Percentiles rank a stretch among this genome's conserved stretches.
Conservation (phyloP, 2,329 filamentous ascomycete species). For the Colletotrichum caudatum region DNA sequence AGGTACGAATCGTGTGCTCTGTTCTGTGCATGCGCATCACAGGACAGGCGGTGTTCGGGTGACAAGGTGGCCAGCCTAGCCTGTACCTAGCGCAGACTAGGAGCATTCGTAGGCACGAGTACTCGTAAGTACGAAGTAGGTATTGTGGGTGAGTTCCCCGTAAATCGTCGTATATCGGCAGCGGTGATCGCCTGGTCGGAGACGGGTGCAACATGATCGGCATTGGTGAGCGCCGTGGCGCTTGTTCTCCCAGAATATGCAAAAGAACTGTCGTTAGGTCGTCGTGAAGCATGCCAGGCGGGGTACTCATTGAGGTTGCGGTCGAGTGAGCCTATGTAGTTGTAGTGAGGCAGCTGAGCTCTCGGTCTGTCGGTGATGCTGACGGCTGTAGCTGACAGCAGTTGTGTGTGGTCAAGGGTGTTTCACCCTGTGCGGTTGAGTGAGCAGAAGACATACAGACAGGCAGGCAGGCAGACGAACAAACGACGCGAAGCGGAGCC, state of each 20-base stretch:
- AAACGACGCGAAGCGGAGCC: not conserved
- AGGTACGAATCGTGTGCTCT: no score
- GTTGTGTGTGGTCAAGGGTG: not conserved
- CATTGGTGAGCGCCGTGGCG: conserved; percentile 14
- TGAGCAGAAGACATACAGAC: no score
- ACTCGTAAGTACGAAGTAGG: no score
- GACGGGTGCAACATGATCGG: conserved; percentile 22
- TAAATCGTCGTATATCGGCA: conserved; percentile 35
- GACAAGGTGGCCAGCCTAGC: no score
- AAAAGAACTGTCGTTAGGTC: not conserved
- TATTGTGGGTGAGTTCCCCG: not conserved
- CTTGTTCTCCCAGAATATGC: not conserved
- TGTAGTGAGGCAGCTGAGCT: not conserved
- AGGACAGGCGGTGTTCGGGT: no score
- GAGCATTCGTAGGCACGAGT: no score
- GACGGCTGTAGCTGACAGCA: not conserved
- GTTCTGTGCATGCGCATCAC: no score
- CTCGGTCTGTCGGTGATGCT: not conserved
- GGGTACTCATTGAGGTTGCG: no score
- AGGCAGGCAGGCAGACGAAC: no score
- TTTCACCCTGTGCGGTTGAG: no score
- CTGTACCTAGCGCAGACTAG: no score
- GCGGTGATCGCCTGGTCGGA: conserved; percentile 30
- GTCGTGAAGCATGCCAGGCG: not conserved
- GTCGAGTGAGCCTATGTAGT: not conserved